phyloP scores from a whole-genome alignment of 1,139 yeast species.

The Yamadazyma atmosphaerica region DNA sequence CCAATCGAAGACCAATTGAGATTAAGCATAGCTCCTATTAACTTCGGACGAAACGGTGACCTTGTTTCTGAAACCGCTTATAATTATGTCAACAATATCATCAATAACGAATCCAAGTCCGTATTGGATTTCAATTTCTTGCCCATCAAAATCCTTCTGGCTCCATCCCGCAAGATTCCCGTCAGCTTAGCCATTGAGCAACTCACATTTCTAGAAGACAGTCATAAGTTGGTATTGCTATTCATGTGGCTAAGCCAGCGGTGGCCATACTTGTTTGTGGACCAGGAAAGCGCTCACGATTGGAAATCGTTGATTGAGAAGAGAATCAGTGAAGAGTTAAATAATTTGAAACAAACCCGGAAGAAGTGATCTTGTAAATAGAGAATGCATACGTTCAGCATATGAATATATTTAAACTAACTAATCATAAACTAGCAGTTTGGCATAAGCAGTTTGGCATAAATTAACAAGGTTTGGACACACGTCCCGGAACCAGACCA shows the following conservation, averaged over 20 bases:
- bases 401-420: conserved; percentile 1
- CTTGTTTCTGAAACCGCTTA: conserved; percentile 26
- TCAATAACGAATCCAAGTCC: conserved; percentile 37
- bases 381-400: background rate
- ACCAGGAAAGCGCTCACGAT: conserved; percentile 71
- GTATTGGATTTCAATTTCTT: conserved; percentile 46
- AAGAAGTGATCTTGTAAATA: conserved; percentile 12
- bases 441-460: too few species aligned
- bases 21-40: conserved; percentile 62
- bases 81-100: conserved; percentile 39
- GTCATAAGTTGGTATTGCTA: conserved; percentile 67
- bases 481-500: too few species aligned
- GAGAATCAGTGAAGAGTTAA: conserved; percentile 62
- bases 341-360: conserved; percentile 31
- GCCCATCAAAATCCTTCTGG: conserved; percentile 27
- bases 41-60: conserved; percentile 26
- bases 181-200: conserved; percentile 28
- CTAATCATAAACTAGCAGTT: background rate
- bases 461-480: too few species aligned
- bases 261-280: conserved; percentile 80
- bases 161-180: conserved; percentile 19
- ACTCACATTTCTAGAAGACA: conserved; percentile 59
- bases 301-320: conserved; percentile 65
- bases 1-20: conserved; percentile 55
- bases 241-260: conserved; percentile 87